Evolutionary conservation across 495 filamentous ascomycete species (phyloP), one percentile per base, ranked within the genome.

Genomic region (Podospora pseudoanserina): DNA sequence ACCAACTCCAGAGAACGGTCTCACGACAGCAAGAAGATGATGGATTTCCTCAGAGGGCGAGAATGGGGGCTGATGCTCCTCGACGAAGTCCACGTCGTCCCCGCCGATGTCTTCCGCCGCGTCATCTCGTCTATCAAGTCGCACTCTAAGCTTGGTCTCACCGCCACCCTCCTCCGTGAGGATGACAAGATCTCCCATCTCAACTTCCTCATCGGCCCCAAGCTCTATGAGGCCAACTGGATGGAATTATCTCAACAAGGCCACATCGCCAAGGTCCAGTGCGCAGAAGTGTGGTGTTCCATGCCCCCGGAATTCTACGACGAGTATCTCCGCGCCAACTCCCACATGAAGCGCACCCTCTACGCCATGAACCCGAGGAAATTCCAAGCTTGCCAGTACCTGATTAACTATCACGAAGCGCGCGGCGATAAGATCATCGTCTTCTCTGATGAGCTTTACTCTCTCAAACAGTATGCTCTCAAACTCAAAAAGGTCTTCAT

Each of bases 51-150:
- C 68, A 87, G 85, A 34, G 83, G 83, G n/a, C 88, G 94, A 65
- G 95, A 99, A 85, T 98, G 95, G 96, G 95, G 95, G 74, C 84
- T 99, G 58, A 93, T 99, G 90, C 92, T 99, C 68, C 86, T 98
- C 5, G 95, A 99, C 77, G 95, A 99, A 77, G 95, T 99, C 49
- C 95, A 99, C 84, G 96, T 99, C 72, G 95, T 97, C 27, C 95
- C 95, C 2, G 96, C 95, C 2, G 89, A 91, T 58, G 96, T 99
- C 79, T 99, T 99, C 80, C 85, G 96, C 72, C 91, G 92, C 71
- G 94, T 97, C 68, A 96, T 94, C 7, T 91, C 92, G 34, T 87
- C 88, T 13, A 94, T 99, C 75, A 93, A 93, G 67, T 92, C 93
- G 5, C 95, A 99, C 77, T 92, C 91, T 65, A 99, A 99, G 75